Base-by-base conservation (phyloP, 148 eudicot genomes). In the Silene uniflora region DNA sequence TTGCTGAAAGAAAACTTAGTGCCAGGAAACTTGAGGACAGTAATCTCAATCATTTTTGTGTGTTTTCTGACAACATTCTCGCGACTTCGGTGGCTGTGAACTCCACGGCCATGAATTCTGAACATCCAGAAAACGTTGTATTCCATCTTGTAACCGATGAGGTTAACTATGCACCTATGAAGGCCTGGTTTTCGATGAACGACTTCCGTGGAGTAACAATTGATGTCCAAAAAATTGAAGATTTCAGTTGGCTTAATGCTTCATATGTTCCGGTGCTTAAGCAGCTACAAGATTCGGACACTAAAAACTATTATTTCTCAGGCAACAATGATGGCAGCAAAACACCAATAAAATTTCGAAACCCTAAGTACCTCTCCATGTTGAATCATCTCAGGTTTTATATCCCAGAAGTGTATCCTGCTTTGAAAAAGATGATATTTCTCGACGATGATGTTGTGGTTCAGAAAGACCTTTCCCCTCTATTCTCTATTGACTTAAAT, bases 141-240 rank as follows among this genome's bases (percentile, higher is more conserved):
- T 89, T 91, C 83, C 97, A 91, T 74, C 80, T 91, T 32, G 93
- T 91, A 29, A 91, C 97, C 7, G 97, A 91, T 79, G 97, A 91
- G 81, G 93, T 89, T 18, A 91, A 91, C 83, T 87, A 88, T 80
- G 90, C 85, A 18, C 91, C 97, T 63, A 91, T 91, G 97, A 87
- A 85, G 82, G 93, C 97, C 23, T 91, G 97, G 97, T 91, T 89
- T 81, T 76, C 89, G 29, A 78, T 88, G 86, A 91, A 89, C 71
- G 85, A 81, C 74, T 91, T 91, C 81, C 73, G 67, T 27, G 97
- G 93, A 59, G 91, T 89, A 19, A 88, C 90, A 16, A 84, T 91
- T 58, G 93, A 88, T 44, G 97, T 91, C 68, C 90, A 88, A 80
- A 88, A 89, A 83, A 81, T 91, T 39, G 93, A 89, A 81, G 97